Evolutionary conservation across 2,329 filamentous ascomycete genomes (phyloP).

Genomic region (Fusarium nygamai): DNA sequence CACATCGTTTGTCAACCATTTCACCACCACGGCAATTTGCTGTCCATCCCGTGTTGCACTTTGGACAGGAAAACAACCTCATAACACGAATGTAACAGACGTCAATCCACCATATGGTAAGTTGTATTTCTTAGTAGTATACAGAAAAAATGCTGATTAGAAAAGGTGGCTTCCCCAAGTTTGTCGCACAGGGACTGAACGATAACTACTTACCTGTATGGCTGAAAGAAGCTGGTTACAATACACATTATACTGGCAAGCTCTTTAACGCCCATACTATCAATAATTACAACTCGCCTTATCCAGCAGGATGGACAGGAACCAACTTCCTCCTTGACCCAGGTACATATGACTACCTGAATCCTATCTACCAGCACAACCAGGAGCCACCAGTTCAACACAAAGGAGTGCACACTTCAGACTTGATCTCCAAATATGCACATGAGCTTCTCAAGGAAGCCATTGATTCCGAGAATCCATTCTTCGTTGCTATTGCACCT

Average conservation of each 20-base stretch:
- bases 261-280: constrained; percentile 73
- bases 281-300: constrained; percentile 68
- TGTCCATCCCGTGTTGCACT: constrained; percentile 74
- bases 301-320: constrained; percentile 67
- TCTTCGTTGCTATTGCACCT: constrained; percentile 74
- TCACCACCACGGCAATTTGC: constrained; percentile 72
- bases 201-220: constrained; percentile 75
- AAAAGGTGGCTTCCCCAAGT: constrained; percentile 67
- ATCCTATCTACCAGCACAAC: constrained; percentile 60
- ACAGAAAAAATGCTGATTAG: background rate
- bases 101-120: background rate
- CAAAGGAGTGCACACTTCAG: constrained; percentile 54
- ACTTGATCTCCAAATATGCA: constrained; percentile 68
- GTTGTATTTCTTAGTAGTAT: accelerated
- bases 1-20: constrained; percentile 69
- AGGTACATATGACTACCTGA: constrained; percentile 56
- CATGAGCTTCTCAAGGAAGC: constrained; percentile 71
- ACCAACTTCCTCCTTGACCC: constrained; percentile 51
- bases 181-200: constrained; percentile 71
- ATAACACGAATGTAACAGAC: constrained; percentile 75
- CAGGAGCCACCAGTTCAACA: constrained; percentile 46
- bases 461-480: constrained; percentile 63
- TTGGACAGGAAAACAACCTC: constrained; percentile 72
- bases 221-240: constrained; percentile 75
- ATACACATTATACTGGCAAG: constrained; percentile 79